Evolutionary conservation across 2,329 filamentous ascomycete genomes (phyloP).

Genomic region (Colletotrichum echinochloae): DNA sequence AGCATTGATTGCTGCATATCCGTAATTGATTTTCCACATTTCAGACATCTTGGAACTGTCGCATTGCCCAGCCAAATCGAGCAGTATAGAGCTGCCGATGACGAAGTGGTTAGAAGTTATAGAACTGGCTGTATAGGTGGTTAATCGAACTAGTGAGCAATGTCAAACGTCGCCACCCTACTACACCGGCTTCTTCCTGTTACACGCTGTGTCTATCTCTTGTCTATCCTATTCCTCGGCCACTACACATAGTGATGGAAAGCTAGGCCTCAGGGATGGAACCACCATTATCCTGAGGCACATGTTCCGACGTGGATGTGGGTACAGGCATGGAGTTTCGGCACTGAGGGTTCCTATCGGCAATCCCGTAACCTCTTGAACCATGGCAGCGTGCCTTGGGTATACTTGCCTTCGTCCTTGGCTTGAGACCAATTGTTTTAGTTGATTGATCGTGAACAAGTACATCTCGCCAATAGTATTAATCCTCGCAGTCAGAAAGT

Average conservation of each 20-base stretch:
- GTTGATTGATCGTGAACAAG: neutral
- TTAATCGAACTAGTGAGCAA: neutral
- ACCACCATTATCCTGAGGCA: too few relatives aligned
- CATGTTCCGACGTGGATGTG: neutral
- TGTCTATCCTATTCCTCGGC: neutral
- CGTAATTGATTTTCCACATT: neutral
- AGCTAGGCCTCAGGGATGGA: too few relatives aligned
- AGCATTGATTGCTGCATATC: too few relatives aligned
- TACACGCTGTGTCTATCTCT: neutral
- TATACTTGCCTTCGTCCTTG: neutral
- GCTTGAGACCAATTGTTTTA: neutral
- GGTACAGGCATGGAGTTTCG: neutral
- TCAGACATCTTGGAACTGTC: too few relatives aligned
- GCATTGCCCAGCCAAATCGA: too few relatives aligned
- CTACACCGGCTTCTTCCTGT: neutral
- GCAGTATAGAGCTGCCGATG: too few relatives aligned
- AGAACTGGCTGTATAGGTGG: too few relatives aligned
- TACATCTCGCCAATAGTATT: neutral
- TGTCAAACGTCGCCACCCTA: neutral
- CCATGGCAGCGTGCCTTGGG: neutral
- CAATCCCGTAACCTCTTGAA: neutral
- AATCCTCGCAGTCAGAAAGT: neutral
- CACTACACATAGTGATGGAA: neutral
- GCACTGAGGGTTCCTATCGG: neutral
- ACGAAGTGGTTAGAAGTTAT: neutral